These are phyloP conservation scores for Hortiboletus flavorubellus DNA, from an alignment of 768 basidiomycete genomes.

Conservation along the genomic window DNA sequence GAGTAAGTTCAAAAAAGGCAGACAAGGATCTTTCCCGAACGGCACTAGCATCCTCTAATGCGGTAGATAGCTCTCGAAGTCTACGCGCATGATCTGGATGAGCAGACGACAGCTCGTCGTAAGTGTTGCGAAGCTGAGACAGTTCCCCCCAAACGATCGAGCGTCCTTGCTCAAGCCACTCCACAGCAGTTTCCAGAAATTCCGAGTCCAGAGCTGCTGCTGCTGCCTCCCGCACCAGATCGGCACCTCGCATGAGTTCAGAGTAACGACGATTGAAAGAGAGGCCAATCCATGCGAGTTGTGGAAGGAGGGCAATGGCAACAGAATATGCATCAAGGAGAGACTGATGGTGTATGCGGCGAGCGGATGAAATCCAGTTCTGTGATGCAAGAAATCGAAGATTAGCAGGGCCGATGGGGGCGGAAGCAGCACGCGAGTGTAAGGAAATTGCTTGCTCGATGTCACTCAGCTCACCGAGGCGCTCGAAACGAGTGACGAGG, in stretches of 20 bases:
- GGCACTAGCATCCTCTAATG: too few species aligned
- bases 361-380: too few species aligned
- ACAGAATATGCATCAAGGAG: too few species aligned
- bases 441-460: neutral
- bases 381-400: too few species aligned
- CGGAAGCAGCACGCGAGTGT: neutral
- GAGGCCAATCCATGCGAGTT: too few species aligned
- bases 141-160: slow-evolving; percentile 15
- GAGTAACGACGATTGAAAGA: too few species aligned
- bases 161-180: slow-evolving; percentile 13
- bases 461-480: neutral
- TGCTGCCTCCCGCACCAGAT: slow-evolving; percentile 22
- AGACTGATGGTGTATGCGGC: too few species aligned
- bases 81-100: slow-evolving; percentile 1
- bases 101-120: neutral
- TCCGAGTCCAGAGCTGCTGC: slow-evolving; percentile 17
- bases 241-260: too few species aligned
- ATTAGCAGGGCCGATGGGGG: neutral
- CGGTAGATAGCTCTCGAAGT: neutral
- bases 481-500: neutral
- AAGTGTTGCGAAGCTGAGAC: slow-evolving; percentile 7
- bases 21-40: too few species aligned
- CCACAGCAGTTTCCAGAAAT: slow-evolving; percentile 1
- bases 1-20: too few species aligned
- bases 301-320: too few species aligned